Conservation (phyloP, 2,329 filamentous ascomycete species). For the Torrubiella hemipterigena region DNA sequence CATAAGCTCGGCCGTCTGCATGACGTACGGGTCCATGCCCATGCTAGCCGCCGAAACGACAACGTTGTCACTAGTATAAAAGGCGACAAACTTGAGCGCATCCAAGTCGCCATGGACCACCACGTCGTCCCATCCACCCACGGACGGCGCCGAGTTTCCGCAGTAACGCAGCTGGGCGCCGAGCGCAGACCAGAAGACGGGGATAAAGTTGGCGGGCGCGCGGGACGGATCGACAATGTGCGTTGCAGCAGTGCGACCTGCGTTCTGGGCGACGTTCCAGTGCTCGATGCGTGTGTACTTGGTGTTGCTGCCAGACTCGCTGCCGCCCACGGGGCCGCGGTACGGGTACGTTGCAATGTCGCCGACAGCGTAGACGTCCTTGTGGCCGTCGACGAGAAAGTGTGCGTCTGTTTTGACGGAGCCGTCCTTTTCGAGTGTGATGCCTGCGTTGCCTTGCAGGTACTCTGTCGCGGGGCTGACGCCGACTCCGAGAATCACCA, state of each 20-base stretch:
- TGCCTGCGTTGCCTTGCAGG: constrained; percentile 56
- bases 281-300: constrained; percentile 78
- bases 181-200: constrained; percentile 93
- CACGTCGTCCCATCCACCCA: constrained; percentile 72
- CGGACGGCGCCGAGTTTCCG: constrained; percentile 52
- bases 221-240: constrained; percentile 58
- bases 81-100: constrained; percentile 75
- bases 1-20: constrained; percentile 77
- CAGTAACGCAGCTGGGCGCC: constrained; percentile 87
- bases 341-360: constrained; percentile 96
- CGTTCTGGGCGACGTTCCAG: constrained; percentile 96
- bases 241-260: constrained; percentile 66
- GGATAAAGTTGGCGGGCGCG: constrained; percentile 64
- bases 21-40: constrained; percentile 80
- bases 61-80: constrained; percentile 75
- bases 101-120: constrained; percentile 66
- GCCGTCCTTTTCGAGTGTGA: constrained; percentile 72
- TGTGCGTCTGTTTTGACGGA: constrained; percentile 70
- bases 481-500: constrained; percentile 86
- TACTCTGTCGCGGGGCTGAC: constrained; percentile 79
- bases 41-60: constrained; percentile 87
- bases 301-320: constrained; percentile 61
- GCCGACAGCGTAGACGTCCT: constrained; percentile 83
- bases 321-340: constrained; percentile 72
- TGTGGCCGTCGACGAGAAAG: constrained; percentile 63